Evolutionary conservation across 305 asterid species (phyloP).

Genomic region (Fraxinus baroniana): DNA sequence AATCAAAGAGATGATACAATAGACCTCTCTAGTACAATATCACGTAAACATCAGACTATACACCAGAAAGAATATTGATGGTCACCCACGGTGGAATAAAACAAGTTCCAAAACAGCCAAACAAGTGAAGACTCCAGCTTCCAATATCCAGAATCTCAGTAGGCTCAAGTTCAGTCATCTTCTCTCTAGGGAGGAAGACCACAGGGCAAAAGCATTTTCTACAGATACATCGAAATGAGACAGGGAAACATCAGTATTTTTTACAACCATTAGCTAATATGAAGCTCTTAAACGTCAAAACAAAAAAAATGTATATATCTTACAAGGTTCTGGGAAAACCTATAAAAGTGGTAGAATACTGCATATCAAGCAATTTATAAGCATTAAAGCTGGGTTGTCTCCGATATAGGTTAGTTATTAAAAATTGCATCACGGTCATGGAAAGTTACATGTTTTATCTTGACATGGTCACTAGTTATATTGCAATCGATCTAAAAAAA

Average conservation of each 20-base stretch:
- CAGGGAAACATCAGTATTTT: background rate
- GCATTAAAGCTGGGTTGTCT: background rate
- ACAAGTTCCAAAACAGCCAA: background rate
- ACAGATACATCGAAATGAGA: conserved; percentile 29
- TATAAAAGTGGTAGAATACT: background rate
- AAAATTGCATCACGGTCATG: background rate
- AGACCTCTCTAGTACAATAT: background rate
- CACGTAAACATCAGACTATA: background rate
- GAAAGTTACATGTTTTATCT: background rate
- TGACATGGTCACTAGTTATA: background rate
- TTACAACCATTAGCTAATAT: background rate
- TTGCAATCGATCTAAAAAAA: background rate
- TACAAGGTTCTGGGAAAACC: background rate
- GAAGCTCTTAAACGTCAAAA: background rate
- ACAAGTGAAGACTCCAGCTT: conserved; percentile 6
- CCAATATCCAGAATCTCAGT: background rate
- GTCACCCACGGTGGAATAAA: background rate
- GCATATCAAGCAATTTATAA: background rate
- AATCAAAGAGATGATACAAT: background rate
- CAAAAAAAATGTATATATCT: background rate
- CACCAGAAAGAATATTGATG: background rate
- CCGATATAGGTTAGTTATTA: background rate
- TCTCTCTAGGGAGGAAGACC: conserved; percentile 97
- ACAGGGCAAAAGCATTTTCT: conserved; percentile 96
- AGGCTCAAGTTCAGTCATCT: conserved; percentile 49